phyloP scores from a whole-genome alignment of 73 alveolate species.

The Paramecium sonneborni region DNA sequence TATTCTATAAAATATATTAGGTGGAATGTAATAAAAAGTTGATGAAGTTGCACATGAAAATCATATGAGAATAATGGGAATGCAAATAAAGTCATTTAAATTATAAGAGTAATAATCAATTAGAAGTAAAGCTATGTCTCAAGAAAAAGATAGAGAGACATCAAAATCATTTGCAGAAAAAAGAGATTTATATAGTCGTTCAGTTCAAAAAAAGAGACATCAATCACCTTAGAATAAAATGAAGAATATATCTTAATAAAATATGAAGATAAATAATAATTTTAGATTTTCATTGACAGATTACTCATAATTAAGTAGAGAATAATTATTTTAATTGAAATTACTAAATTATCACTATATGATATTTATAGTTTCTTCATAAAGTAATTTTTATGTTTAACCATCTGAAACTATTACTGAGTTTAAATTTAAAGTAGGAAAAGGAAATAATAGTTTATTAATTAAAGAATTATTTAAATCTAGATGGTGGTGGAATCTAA shows the following conservation, averaged over 20 bases:
- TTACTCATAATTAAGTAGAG: constrained; percentile 46
- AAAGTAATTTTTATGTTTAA: neutral
- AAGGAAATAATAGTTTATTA: constrained; percentile 35
- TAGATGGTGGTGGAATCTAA: constrained; percentile 57
- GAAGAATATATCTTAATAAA: neutral
- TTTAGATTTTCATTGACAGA: constrained; percentile 32
- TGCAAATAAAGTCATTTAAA: constrained; percentile 46
- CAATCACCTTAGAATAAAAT: neutral
- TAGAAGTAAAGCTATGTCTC: constrained; percentile 8
- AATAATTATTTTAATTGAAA: constrained; percentile 23
- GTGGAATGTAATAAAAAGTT: constrained; percentile 25
- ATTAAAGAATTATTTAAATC: constrained; percentile 17
- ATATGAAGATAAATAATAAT: neutral
- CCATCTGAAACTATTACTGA: neutral
- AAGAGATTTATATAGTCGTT: neutral
- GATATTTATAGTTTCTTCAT: constrained; percentile 8
- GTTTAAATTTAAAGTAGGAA: constrained; percentile 35
- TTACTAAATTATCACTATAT: constrained; percentile 22
- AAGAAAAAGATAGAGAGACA: constrained; percentile 35
- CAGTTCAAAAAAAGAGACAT: neutral
- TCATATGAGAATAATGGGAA: constrained; percentile 49
- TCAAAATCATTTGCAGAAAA: constrained; percentile 17
- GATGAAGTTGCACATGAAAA: constrained; percentile 25
- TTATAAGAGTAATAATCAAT: neutral
- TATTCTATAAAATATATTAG: neutral